Evolutionary conservation across 2,329 filamentous ascomycete genomes (phyloP), one percentile per base, ranked within the genome.

Genomic region (Aspergillus sp.): DNA sequence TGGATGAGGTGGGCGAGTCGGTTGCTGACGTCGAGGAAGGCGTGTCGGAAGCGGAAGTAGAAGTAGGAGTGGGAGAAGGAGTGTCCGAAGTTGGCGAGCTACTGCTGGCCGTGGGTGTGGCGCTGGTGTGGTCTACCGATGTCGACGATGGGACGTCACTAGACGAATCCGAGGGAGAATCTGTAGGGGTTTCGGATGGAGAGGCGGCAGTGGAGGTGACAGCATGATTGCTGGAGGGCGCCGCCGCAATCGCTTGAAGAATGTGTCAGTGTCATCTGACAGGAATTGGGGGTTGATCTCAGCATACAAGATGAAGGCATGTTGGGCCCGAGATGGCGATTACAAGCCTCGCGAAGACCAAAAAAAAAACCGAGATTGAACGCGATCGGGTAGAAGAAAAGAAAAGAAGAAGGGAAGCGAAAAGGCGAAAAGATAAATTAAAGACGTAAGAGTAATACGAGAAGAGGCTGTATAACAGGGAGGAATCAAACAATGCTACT

Each of bases 21-120:
- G 57, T 49, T 12, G 58, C 33, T 12, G 49, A 44, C 3, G 55
- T 48, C 9, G 59, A 46, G 4, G 57, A 48, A 10, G 42, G 36
- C 12, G 29, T 30, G 10, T 47, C 36, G 8, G 44, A 45, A 19
- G 32, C 35, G 19, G 45, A 40, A 30, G 35, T 12, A 8, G 35
- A 38, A 38, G 35, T 38, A 26, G 19, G 19, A 1, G 39, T 41
- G 19, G 39, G 39, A 6, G 39, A 27, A 27, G 39, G 10, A 41
- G 38, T 26, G 9, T 27, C 27, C 19, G 45, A 44, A 8, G 42
- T 43, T 19, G 40, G 33, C 7, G 48, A 47, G 35, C 45, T 42
- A 40, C 43, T 47, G 34, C 48, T 44, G 19, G 19, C 42, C 46
- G 51, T 40, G 5, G 44, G 46, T 29, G 38, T 46, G 26, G 36